Evolutionary conservation across 2,329 filamentous ascomycete species (phyloP), one percentile per base, ranked within the genome.

Genomic region (Anthostomella pinea): DNA sequence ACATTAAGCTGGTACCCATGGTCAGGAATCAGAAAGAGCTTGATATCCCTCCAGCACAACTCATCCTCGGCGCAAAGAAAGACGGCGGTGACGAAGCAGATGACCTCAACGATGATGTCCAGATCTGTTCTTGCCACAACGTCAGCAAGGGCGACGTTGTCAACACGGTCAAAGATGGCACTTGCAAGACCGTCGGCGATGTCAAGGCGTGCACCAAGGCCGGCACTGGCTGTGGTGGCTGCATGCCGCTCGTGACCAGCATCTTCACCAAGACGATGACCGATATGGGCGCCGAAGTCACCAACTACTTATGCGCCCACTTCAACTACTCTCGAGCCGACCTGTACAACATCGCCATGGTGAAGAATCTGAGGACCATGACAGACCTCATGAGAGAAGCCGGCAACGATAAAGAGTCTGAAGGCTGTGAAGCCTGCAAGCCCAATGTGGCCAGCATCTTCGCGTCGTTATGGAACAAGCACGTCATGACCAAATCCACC

Each of bases 71-170:
- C 1, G 79, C 82, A 0, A 78, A 79, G 49, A 86, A 83, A 49
- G 79, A 79, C 0, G 85, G 82, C 3, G 87, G 87, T 8, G 85
- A 89, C 32, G 78, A 77, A 18, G 81, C 72, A 1, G 86, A 86
- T 49, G 87, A 95, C 53, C 73, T 95, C 48, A 76, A 83, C 33
- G 87, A 93, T 51, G 87, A 93, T 55, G 87, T 86, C 0, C 90
- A 95, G 58, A 84, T 95, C 43, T 95, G 89, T 63, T 93, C 87
- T 2, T 95, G 89, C 52, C 89, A 95, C 69, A 95, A 95, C 58
- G 89, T 95, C 26, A 83, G 80, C 16, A 95, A 95, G 60, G 85
- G 85, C 11, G 86, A 91, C 51, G 72, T 95, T 0, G 79, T 83
- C 28, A 75, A 75, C 4, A 70, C 69, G 2, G 77, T 91, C 58